A percentile compares a stretch with the other conserved stretches of the same genome.
These are phyloP conservation scores for Prosopis cineraria DNA, from an alignment of 306 rosid genomes.

Conservation along the genomic window DNA sequence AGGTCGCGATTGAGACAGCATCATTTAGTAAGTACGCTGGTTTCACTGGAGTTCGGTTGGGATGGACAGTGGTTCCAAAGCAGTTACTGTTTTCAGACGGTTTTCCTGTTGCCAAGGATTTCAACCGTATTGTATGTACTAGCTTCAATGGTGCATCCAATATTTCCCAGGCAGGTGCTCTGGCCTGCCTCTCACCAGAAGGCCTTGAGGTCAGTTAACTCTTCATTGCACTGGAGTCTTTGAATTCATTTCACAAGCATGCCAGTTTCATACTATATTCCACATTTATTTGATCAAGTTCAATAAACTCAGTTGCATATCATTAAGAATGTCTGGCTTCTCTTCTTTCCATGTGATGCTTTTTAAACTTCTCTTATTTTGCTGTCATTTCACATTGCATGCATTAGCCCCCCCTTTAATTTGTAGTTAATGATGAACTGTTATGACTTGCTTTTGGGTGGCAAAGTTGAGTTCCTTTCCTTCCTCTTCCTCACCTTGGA, in stretches of 20 bases:
- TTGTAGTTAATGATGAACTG: not conserved
- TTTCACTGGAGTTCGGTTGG: slow-evolving; percentile 91
- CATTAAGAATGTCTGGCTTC: not conserved
- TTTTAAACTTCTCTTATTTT: not conserved
- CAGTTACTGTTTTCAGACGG: too few species aligned
- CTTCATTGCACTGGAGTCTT: slow-evolving; percentile 18
- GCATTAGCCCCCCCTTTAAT: not conserved
- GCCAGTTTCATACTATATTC: not conserved
- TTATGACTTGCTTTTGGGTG: not conserved
- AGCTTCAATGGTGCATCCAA: too few species aligned
- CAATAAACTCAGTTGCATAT: not conserved
- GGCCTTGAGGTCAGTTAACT: slow-evolving; percentile 66
- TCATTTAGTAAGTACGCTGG: slow-evolving; percentile 96
- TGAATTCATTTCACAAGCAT: not conserved
- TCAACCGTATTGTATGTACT: too few species aligned
- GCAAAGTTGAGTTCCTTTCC: not conserved
- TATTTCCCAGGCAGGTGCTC: too few species aligned
- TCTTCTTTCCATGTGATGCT: not conserved
- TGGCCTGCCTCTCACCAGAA: too few species aligned
- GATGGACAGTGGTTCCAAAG: slow-evolving; percentile 95
- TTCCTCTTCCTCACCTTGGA: not conserved
- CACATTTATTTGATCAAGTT: not conserved
- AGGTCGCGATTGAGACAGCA: slow-evolving; percentile 95
- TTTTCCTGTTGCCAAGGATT: too few species aligned
- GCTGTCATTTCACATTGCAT: not conserved